These are phyloP conservation scores for Fraxinus baroniana DNA, from an alignment of 305 asterid species.

Conservation along the genomic window DNA sequence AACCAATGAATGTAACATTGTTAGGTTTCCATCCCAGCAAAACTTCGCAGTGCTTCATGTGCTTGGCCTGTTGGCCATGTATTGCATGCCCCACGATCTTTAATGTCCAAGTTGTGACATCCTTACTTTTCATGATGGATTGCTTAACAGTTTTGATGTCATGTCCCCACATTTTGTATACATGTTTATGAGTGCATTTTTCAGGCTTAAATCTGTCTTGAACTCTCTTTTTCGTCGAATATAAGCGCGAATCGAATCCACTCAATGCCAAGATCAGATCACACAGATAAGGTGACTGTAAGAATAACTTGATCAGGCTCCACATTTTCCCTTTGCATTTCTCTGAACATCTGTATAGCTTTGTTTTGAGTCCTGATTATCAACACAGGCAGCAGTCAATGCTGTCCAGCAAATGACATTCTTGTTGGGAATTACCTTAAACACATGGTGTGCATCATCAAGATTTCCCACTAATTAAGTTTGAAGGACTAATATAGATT, in stretches of 20 bases:
- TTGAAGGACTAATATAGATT: slow-evolving; percentile 18
- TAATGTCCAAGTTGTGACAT: not conserved
- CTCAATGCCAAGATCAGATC: slow-evolving; percentile 37
- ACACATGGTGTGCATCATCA: not conserved
- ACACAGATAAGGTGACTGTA: slow-evolving; percentile 31
- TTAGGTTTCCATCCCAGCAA: not conserved
- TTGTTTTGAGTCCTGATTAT: slow-evolving; percentile 19
- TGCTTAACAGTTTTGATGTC: not conserved
- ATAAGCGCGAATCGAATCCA: slow-evolving; percentile 34
- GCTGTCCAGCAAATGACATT: slow-evolving; percentile 35
- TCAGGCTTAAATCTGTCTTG: not conserved
- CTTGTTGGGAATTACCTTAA: slow-evolving; percentile 1
- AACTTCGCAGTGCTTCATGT: not conserved
- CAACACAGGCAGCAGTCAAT: slow-evolving; percentile 36
- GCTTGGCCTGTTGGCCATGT: not conserved
- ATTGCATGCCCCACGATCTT: not conserved
- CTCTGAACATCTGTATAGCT: slow-evolving; percentile 28
- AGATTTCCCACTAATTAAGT: not conserved
- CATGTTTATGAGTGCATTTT: slow-evolving; percentile 23
- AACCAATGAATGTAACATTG: not conserved
- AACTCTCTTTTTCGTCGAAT: slow-evolving; percentile 17
- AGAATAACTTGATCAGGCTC: slow-evolving; percentile 36
- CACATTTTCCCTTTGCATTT: slow-evolving; percentile 32
- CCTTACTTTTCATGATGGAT: not conserved
- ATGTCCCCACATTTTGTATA: slow-evolving; percentile 8